These are phyloP conservation scores for Boletus pseudopeckii DNA, from an alignment of 768 basidiomycete species.

Conservation along the genomic window DNA sequence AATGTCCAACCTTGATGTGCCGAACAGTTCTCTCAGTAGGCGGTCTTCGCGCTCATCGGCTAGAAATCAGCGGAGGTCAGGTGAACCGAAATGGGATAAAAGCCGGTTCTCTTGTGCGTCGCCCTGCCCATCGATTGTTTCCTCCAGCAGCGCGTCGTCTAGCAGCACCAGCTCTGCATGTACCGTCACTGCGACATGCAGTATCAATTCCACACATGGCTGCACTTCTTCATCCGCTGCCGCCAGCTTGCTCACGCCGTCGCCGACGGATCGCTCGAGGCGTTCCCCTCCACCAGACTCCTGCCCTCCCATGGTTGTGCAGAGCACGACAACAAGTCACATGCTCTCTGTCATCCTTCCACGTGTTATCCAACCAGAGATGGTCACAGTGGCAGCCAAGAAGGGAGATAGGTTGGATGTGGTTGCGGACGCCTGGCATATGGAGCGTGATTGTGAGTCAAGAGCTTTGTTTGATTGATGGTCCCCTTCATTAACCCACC, in stretches of 20 bases:
- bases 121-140: slow-evolving; percentile 27
- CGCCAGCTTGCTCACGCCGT: slow-evolving; percentile 19
- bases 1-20: slow-evolving; percentile 27
- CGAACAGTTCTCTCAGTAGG: slow-evolving; percentile 25
- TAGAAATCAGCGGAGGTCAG: slow-evolving; percentile 23
- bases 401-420: slow-evolving; percentile 55
- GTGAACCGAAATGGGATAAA: slow-evolving; percentile 30
- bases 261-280: slow-evolving; percentile 30
- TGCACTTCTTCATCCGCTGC: slow-evolving; percentile 15
- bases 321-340: slow-evolving; percentile 39
- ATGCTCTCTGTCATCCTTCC: slow-evolving; percentile 50
- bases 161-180: slow-evolving; percentile 25
- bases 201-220: slow-evolving; percentile 12
- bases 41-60: slow-evolving; percentile 31
- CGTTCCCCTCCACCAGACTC: slow-evolving; percentile 33
- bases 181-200: slow-evolving; percentile 25
- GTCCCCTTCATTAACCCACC: slow-evolving; percentile 2
- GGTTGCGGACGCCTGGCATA: slow-evolving; percentile 62
- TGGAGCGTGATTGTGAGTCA: slow-evolving; percentile 55
- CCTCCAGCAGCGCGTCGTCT: slow-evolving; percentile 21
- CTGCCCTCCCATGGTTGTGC: slow-evolving; percentile 44
- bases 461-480: neutral
- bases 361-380: slow-evolving; percentile 48
- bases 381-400: slow-evolving; percentile 62
- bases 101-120: slow-evolving; percentile 28